A percentile compares a stretch with the other conserved stretches of the same genome.
Conservation (phyloP, 805 yeast genomes). For the Priceomyces medius region DNA sequence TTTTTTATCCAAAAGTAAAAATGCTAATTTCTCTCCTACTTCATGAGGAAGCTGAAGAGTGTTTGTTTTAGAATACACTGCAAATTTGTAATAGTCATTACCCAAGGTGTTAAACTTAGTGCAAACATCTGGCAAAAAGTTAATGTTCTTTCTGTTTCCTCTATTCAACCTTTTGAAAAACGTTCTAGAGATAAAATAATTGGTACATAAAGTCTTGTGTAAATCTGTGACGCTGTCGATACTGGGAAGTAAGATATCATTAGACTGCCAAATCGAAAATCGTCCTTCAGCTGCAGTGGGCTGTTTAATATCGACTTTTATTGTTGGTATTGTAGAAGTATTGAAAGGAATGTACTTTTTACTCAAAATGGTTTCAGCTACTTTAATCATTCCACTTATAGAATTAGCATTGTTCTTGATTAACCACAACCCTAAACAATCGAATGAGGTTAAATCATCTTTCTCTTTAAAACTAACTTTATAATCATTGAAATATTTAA, state of each 20-base stretch:
- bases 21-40: constrained; percentile 6
- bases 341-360: not conserved
- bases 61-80: constrained; percentile 7
- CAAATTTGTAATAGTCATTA: constrained; percentile 13
- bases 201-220: constrained; percentile 9
- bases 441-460: not conserved
- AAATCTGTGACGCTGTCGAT: not conserved
- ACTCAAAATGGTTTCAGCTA: not conserved
- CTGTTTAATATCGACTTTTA: not conserved
- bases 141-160: not conserved
- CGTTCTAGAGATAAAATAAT: constrained; percentile 14
- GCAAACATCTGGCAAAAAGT: constrained; percentile 13
- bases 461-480: not conserved
- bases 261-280: constrained; percentile 1
- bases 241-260: constrained; percentile 1
- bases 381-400: not conserved
- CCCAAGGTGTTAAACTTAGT: constrained; percentile 18
- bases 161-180: constrained; percentile 8
- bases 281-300: not conserved
- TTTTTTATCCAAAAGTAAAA: constrained; percentile 11
- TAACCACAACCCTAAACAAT: not conserved
- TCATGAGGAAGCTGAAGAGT: not conserved
- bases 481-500: not conserved
- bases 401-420: not conserved
- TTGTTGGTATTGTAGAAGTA: not conserved